Evolutionary conservation across 2,329 filamentous ascomycete genomes (phyloP).

Genomic region (Pseudomassariella vexata): DNA sequence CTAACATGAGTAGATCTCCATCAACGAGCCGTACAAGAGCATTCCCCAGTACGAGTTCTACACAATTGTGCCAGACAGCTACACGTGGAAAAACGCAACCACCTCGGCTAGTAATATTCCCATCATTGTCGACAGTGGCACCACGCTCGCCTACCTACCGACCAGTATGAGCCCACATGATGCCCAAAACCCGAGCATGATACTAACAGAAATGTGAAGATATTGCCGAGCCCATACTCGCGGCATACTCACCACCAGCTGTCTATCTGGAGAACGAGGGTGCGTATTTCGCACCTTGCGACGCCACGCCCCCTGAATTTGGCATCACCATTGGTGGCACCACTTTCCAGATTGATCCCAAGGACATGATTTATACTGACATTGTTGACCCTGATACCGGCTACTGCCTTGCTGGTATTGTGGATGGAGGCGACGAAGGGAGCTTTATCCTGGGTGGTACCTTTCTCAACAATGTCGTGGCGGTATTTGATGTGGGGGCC

Average conservation of each 20-base stretch:
- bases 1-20: background rate
- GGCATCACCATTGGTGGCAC: constrained; percentile 22
- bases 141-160: constrained; percentile 25
- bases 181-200: no score
- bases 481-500: constrained; percentile 40
- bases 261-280: constrained; percentile 25
- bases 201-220: no score
- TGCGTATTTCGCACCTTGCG: constrained; percentile 20
- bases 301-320: constrained; percentile 21
- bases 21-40: background rate
- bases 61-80: no score
- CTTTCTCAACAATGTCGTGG: constrained; percentile 45
- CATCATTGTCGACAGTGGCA: constrained; percentile 9
- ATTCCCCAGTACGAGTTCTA: background rate
- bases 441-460: constrained; percentile 44
- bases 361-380: constrained; percentile 40
- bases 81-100: no score
- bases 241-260: constrained; percentile 36
- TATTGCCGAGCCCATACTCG: constrained; percentile 42
- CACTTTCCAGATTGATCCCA: constrained; percentile 21
- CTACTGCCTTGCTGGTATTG: constrained; percentile 42
- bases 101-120: background rate
- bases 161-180: no score
- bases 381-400: constrained; percentile 38
- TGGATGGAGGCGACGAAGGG: constrained; percentile 22